phyloP scores from a whole-genome alignment of 2,329 filamentous ascomycete genomes.

The Tolypocladium amazonense region DNA sequence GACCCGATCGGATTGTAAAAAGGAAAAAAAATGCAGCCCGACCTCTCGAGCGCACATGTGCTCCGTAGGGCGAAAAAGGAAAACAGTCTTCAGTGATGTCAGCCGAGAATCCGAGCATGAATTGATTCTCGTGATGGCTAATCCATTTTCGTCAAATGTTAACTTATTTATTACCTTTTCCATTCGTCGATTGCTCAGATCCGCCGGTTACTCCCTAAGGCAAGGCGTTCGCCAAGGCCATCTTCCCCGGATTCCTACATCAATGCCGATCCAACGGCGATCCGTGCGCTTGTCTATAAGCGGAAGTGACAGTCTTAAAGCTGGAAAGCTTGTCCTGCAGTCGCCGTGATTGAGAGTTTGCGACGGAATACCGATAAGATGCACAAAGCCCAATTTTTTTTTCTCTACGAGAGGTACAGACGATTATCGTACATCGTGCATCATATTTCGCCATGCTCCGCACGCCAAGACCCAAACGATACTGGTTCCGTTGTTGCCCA shows the following conservation, averaged over 20 bases:
- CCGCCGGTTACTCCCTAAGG: slow-evolving; percentile 1
- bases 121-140: not conserved
- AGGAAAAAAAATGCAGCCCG: slow-evolving; percentile 4
- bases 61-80: not conserved
- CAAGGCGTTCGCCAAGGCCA: slow-evolving; percentile 3
- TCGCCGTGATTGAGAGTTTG: not conserved
- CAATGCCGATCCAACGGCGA: not conserved
- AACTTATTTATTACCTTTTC: not conserved
- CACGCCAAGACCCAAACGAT: not conserved
- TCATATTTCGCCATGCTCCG: not conserved
- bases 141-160: not conserved
- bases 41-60: not conserved
- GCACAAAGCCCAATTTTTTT: not conserved
- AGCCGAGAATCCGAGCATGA: not conserved
- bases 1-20: slow-evolving; percentile 4
- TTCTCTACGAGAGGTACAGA: not conserved
- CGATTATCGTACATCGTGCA: not conserved
- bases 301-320: not conserved
- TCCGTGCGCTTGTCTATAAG: slow-evolving; percentile 1
- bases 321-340: not conserved
- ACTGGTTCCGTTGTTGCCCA: not conserved
- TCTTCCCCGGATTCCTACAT: slow-evolving; percentile 1
- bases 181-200: not conserved
- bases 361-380: too few species aligned
- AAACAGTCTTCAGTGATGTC: not conserved